Percentiles rank a stretch among this genome's conserved stretches.
phyloP scores from a whole-genome alignment of 2,329 filamentous ascomycete genomes.

The Paraphaeosphaeria minitans region DNA sequence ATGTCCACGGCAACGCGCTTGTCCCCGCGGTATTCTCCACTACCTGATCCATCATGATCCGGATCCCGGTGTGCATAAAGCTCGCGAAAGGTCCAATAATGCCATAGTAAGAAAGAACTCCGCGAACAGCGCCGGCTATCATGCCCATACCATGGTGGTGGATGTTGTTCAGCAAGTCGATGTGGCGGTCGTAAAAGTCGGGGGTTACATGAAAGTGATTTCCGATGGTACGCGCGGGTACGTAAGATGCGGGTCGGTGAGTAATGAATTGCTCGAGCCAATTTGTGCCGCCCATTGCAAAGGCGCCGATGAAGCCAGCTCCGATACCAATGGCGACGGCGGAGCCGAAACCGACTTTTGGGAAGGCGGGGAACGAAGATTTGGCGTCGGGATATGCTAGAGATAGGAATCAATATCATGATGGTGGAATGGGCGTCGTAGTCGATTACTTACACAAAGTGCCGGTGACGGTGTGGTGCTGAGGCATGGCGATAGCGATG shows the following conservation, averaged over 20 bases:
- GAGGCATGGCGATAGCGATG: constrained; percentile 16
- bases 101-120: constrained; percentile 38
- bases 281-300: constrained; percentile 32
- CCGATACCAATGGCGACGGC: constrained; percentile 26
- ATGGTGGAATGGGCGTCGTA: background rate
- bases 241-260: constrained; percentile 35
- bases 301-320: constrained; percentile 22
- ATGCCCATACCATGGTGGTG: constrained; percentile 41
- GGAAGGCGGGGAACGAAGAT: constrained; percentile 23
- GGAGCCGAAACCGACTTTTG: constrained; percentile 23
- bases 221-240: constrained; percentile 36
- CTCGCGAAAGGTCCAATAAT: constrained; percentile 38
- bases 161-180: constrained; percentile 31
- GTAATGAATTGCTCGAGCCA: constrained; percentile 39
- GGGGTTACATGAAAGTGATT: constrained; percentile 31
- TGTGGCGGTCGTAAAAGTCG: constrained; percentile 17
- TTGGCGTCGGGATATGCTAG: constrained; percentile 24
- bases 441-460: constrained; percentile 4
- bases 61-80: constrained; percentile 36
- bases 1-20: constrained; percentile 40
- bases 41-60: constrained; percentile 37
- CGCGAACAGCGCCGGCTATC: constrained; percentile 31
- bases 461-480: constrained; percentile 19
- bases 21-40: constrained; percentile 37
- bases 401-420: background rate